Evolutionary conservation across 164 flowering plant species (phyloP).

Genomic region (Nelumbo lutea): DNA sequence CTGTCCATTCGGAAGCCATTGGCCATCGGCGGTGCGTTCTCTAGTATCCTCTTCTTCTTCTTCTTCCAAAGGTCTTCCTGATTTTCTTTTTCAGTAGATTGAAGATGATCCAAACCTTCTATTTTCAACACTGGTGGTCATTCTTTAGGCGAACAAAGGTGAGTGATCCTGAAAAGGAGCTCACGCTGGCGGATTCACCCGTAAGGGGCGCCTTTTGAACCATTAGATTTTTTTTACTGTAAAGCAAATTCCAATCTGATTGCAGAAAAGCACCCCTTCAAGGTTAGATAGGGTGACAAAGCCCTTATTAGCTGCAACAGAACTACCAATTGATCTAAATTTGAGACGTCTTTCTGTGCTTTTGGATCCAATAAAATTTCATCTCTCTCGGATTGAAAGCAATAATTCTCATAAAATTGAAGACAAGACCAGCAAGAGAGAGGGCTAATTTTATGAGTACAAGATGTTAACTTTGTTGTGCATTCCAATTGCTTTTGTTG

Average conservation of each 20-base stretch:
- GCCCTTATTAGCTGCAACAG: conserved; percentile 10
- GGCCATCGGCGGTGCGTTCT: too few relatives aligned
- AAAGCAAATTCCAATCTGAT: neutral
- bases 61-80: too few relatives aligned
- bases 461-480: conserved; percentile 20
- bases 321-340: neutral
- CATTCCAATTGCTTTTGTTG: conserved; percentile 36
- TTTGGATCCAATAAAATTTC: too few relatives aligned
- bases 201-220: too few relatives aligned
- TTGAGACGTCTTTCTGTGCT: neutral
- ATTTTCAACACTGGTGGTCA: too few relatives aligned
- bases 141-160: too few relatives aligned
- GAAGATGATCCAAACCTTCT: too few relatives aligned
- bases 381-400: neutral
- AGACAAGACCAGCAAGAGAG: conserved; percentile 7
- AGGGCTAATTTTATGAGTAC: conserved; percentile 35
- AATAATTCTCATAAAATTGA: conserved; percentile 15
- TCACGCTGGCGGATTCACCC: neutral
- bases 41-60: too few relatives aligned
- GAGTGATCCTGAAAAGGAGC: too few relatives aligned
- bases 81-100: too few relatives aligned
- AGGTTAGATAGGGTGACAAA: neutral
- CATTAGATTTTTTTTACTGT: too few relatives aligned
- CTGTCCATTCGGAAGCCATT: too few relatives aligned
- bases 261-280: neutral